Conservation (phyloP, 768 basidiomycete genomes). For the Megacollybia marginata region DNA sequence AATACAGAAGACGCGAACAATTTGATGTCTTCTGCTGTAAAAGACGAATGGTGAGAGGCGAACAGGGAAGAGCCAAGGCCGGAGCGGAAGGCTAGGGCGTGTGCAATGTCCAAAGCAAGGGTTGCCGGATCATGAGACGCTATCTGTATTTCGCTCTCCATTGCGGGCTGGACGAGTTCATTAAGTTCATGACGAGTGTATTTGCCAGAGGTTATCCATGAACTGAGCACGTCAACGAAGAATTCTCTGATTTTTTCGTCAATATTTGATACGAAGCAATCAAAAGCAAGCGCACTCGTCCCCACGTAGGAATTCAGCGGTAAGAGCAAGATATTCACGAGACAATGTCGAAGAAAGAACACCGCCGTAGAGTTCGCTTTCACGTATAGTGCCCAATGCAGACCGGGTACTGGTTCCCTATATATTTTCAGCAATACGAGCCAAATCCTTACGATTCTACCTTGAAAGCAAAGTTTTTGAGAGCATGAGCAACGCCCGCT, state of each 20-base stretch:
- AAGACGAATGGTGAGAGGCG: slow-evolving; percentile 58
- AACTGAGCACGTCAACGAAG: slow-evolving; percentile 86
- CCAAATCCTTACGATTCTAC: slow-evolving; percentile 35
- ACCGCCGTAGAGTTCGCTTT: slow-evolving; percentile 91
- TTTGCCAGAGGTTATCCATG: slow-evolving; percentile 76
- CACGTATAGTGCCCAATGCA: slow-evolving; percentile 82
- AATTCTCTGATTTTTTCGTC: slow-evolving; percentile 46
- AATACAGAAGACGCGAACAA: slow-evolving; percentile 69
- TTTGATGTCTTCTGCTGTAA: slow-evolving; percentile 66
- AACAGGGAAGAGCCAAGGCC: slow-evolving; percentile 91
- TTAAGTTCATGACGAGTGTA: slow-evolving; percentile 73
- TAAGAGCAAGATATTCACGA: slow-evolving; percentile 87
- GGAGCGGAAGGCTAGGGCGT: slow-evolving; percentile 85
- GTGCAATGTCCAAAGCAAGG: slow-evolving; percentile 80
- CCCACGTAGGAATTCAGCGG: slow-evolving; percentile 90
- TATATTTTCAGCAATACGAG: slow-evolving; percentile 3
- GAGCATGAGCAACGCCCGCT: slow-evolving; percentile 85
- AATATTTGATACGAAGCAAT: slow-evolving; percentile 1
- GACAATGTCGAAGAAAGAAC: slow-evolving; percentile 78
- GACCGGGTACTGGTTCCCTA: slow-evolving; percentile 86
- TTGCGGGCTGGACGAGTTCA: slow-evolving; percentile 65
- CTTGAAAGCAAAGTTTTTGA: slow-evolving; percentile 99
- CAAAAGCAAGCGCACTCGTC: slow-evolving; percentile 75
- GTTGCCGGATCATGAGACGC: slow-evolving; percentile 55
- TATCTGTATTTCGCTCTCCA: slow-evolving; percentile 61